These are phyloP conservation scores for Boletellus ananiceps DNA, from an alignment of 768 basidiomycete genomes.

Conservation along the genomic window DNA sequence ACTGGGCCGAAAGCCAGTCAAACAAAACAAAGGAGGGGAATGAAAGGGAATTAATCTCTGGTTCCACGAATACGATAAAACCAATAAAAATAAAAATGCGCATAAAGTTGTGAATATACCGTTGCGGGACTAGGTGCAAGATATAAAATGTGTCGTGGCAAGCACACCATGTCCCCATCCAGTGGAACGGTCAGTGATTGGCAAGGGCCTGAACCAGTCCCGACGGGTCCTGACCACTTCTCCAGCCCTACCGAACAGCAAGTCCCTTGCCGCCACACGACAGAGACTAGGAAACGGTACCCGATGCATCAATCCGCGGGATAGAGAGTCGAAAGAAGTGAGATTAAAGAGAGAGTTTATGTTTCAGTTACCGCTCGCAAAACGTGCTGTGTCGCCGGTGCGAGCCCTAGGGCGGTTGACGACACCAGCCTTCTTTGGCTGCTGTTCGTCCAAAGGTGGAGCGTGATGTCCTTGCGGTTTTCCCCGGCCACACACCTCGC, in stretches of 20 bases:
- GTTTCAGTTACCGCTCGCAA: constrained; percentile 42
- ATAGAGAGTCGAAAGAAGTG: constrained; percentile 9
- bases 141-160: constrained; percentile 11
- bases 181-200: too few species aligned
- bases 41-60: neutral
- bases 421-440: constrained; percentile 34
- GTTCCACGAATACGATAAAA: constrained; percentile 29
- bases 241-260: neutral
- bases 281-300: constrained; percentile 13
- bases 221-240: too few species aligned
- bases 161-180: neutral
- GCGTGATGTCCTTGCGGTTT: constrained; percentile 8
- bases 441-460: constrained; percentile 15
- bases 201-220: too few species aligned
- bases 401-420: constrained; percentile 63
- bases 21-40: constrained; percentile 25
- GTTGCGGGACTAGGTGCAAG: constrained; percentile 9
- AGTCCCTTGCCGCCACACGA: constrained; percentile 7
- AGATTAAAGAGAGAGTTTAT: constrained; percentile 9
- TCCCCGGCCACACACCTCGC: constrained; percentile 60
- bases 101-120: constrained; percentile 7
- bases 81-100: constrained; percentile 22
- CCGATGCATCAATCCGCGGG: constrained; percentile 13
- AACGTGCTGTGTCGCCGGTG: constrained; percentile 62
- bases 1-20: constrained; percentile 18